A percentile compares a stretch with the other conserved stretches of the same genome.
phyloP scores from a whole-genome alignment of 2,329 filamentous ascomycete genomes.

The Basipetospora sp. region DNA sequence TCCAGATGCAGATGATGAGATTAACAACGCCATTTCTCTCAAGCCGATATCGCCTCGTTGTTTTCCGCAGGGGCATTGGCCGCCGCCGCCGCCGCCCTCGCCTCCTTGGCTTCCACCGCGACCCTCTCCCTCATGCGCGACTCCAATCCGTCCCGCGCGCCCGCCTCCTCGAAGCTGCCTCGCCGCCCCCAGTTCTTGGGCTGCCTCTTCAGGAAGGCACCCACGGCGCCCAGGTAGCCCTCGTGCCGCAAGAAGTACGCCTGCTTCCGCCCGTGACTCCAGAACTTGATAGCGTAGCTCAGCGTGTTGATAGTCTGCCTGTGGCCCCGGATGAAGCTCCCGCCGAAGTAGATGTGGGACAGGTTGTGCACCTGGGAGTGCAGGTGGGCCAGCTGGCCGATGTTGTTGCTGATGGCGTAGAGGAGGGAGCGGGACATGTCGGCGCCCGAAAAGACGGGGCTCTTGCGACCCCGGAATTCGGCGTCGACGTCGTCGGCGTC shows the following conservation, averaged over 20 bases:
- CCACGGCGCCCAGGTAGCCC: constrained; percentile 85
- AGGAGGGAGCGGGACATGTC: constrained; percentile 85
- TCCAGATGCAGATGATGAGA: no score
- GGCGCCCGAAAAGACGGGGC: constrained; percentile 53
- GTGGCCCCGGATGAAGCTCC: constrained; percentile 90
- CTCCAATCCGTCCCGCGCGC: constrained; percentile 5
- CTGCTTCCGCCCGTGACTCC: constrained; percentile 85
- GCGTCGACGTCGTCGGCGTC: constrained; percentile 16
- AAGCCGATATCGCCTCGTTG: no score
- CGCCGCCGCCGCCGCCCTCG: no score
- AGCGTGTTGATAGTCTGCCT: constrained; percentile 96
- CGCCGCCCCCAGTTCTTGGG: constrained; percentile 81
- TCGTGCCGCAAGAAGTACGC: constrained; percentile 93
- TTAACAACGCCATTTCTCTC: no score
- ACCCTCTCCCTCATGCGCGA: constrained; percentile 5
- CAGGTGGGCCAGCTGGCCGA: constrained; percentile 93
- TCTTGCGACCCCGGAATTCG: constrained; percentile 2
- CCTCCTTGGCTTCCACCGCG: background rate
- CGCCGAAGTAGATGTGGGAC: constrained; percentile 91
- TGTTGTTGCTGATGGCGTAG: constrained; percentile 95
- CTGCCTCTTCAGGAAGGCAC: constrained; percentile 83
- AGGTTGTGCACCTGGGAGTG: constrained; percentile 88
- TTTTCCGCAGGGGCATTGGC: no score
- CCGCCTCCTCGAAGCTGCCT: constrained; percentile 51
- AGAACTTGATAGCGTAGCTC: constrained; percentile 93